Conservation (phyloP, 805 yeast species). For the Barnettozyma sucrosica region DNA sequence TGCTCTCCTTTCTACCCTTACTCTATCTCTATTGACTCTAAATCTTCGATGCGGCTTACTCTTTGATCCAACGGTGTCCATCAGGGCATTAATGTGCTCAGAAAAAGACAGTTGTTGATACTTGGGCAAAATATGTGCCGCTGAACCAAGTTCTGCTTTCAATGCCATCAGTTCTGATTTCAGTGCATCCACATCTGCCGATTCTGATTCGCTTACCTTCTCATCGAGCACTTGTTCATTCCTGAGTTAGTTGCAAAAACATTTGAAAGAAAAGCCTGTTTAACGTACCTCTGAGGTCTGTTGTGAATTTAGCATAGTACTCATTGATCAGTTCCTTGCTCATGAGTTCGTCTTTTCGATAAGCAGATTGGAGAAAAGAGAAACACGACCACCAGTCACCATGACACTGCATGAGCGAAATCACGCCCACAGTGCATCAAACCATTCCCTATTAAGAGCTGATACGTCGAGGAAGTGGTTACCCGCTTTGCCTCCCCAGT, state of each 20-base stretch:
- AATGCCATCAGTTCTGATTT: constrained; percentile 7
- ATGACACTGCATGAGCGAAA: too few relatives aligned
- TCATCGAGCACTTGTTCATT: neutral
- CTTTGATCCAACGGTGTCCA: constrained; percentile 4
- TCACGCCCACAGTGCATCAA: neutral
- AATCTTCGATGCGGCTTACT: constrained; percentile 6
- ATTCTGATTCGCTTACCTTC: neutral
- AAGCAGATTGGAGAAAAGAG: neutral
- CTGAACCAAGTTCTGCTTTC: constrained; percentile 12
- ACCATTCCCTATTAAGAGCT: neutral
- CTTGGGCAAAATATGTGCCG: constrained; percentile 18
- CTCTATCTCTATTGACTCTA: constrained; percentile 7
- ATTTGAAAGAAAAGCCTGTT: too few relatives aligned
- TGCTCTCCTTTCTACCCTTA: neutral
- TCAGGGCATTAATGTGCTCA: constrained; percentile 9
- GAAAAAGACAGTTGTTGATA: constrained; percentile 21
- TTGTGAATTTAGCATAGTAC: constrained; percentile 1
- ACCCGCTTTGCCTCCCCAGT: neutral
- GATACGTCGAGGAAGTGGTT: neutral
- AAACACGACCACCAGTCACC: too few relatives aligned
- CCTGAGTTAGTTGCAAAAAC: neutral
- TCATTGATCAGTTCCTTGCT: constrained; percentile 1
- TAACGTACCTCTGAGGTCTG: constrained; percentile 1
- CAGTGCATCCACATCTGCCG: constrained; percentile 1
- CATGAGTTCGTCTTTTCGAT: neutral